Conservation (phyloP, 371 early-diverging fungal species). For the Aphelidium insulamus region DNA sequence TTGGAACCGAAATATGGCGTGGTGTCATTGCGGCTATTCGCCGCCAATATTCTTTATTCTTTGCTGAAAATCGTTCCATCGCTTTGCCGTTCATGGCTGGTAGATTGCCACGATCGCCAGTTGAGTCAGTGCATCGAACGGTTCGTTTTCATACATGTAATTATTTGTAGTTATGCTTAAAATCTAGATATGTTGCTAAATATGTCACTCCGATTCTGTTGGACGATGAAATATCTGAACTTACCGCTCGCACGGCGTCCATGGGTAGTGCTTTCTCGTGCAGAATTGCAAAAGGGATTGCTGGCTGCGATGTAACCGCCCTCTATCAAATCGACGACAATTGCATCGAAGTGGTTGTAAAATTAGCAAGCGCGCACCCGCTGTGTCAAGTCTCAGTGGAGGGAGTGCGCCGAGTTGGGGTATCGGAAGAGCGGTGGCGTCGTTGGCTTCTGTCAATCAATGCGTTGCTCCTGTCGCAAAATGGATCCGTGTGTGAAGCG, state of each 20-base stretch:
- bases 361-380: conserved; percentile 59
- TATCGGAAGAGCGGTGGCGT: conserved; percentile 66
- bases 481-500: conserved; percentile 57
- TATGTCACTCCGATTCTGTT: conserved; percentile 42
- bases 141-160: conserved; percentile 7
- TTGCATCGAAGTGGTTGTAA: conserved; percentile 53
- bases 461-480: conserved; percentile 54
- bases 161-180: not conserved
- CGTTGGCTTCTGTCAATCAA: conserved; percentile 63
- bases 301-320: conserved; percentile 29
- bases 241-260: conserved; percentile 20
- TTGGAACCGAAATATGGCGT: not conserved
- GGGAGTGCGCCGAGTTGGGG: conserved; percentile 52
- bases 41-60: conserved; percentile 46
- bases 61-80: conserved; percentile 38
- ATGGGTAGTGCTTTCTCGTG: conserved; percentile 19
- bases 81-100: conserved; percentile 54
- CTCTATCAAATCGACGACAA: conserved; percentile 66
- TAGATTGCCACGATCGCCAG: conserved; percentile 54
- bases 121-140: conserved; percentile 42
- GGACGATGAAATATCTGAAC: conserved; percentile 26
- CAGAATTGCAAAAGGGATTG: conserved; percentile 4
- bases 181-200: conserved; percentile 36
- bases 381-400: conserved; percentile 57
- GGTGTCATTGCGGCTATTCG: conserved; percentile 34